Evolutionary conservation across 805 yeast species (phyloP), one percentile per base, ranked within the genome.

Genomic region (Kodamaea kaohsiungensis): DNA sequence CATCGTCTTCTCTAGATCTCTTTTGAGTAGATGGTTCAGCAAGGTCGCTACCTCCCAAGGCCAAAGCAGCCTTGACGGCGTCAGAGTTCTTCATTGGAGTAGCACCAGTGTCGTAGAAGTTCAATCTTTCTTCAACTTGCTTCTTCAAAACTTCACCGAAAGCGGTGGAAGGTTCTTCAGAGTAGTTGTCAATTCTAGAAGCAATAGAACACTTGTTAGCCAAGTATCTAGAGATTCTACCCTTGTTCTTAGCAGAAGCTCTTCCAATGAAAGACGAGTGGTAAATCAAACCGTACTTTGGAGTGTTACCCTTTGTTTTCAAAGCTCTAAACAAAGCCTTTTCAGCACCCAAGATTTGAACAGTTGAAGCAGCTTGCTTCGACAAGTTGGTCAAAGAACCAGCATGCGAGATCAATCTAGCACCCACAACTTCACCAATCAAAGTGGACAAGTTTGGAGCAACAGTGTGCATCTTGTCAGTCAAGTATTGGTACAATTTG

Each of bases 201-300:
- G 99, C 99, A 78, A 95, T 93, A 43, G 99, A 88, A 84, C 98
- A 93, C 79, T 95, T 95, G 88, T 95, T 95, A 62, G 99, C 99
- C 76, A 95, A 81, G 78, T 92, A 95, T 79, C 99, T 88, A 49
- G 99, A 93, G 64, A 95, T 95, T 83, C 98, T 88, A 76, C 99
- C 99, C 86, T 95, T 95, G 82, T 95, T 95, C 81, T 95, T 95
- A 61, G 96, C 87, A 59, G 91, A 80, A 56, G 99, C 99, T 75
- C 85, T 88, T 65, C 97, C 96, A 66, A 91, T 91, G 75, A 91
- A 91, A 33, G 96, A 88, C 46, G 97, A 89, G 78, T 92, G 97
- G 81, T 92, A 91, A 67, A 91, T 90, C 70, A 91, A 84, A 68
- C 98, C 98, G 74, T 91, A 91, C 73, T 91, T 91, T 63, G 98